Evolutionary conservation across 2,329 filamentous ascomycete species (phyloP), one percentile per base, ranked within the genome.

Genomic region (Immersiporthe knoxdaviesiana): DNA sequence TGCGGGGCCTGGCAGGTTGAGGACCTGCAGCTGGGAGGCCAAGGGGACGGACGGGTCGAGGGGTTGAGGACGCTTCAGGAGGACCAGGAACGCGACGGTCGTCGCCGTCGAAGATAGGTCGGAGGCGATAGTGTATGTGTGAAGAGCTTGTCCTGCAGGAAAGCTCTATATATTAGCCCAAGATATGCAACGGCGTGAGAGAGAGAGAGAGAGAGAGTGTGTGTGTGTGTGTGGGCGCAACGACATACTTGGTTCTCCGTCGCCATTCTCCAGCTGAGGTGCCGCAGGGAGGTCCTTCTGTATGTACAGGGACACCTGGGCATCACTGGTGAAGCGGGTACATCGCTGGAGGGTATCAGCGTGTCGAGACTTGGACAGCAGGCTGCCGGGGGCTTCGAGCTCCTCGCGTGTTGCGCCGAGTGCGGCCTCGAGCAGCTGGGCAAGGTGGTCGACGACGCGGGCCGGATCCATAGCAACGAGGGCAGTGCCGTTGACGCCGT

Each of bases 41-140:
- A 99, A 89, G 69, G 94, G 92, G 78, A 93, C 84, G 75, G 87
- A 88, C 70, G 93, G 89, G 79, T 97, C 93, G 81, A 99, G 92
- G 65, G 94, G 92, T 78, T 91, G 89, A 67, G 95, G 91, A 67
- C 93, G 90, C 84, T 99, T 99, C 74, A 97, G 87, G 75, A 99
- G 88, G 68, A 94, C 92, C 72, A 98, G 90, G 73, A 92, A 97
- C 63, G 93, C 91, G 60, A 92, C 88, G 59, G 94, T 97, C n/a
- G 90, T 90, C 60, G 91, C 84, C 41, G 91, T 90, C 63, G 91
- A 91, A 37, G 91, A 90, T 73, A 98, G 89, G 76, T 98, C 94
- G 73, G 90, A 88, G 58, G 92, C 91, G 72, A 98, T 86, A 27
- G 87, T 91, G 79, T 97, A 99, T 63, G 86, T 86, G 81, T 94